These are phyloP conservation scores for Apiospora phragmitis DNA, from an alignment of 2,329 filamentous ascomycete species.

Conservation along the genomic window DNA sequence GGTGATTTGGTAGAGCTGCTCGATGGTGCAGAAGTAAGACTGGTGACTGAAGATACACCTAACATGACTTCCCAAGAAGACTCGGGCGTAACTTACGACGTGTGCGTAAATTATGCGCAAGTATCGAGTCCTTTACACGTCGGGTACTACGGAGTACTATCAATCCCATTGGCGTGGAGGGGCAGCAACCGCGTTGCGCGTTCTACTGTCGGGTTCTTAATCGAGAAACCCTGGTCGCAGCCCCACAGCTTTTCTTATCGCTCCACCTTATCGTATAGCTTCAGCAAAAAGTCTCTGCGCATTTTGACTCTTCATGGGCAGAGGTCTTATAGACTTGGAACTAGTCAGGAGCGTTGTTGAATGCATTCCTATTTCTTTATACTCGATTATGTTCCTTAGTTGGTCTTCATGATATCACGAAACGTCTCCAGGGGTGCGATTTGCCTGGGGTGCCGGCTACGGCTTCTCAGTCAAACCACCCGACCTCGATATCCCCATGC, in stretches of 20 bases:
- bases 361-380: not conserved
- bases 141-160: too few relatives aligned
- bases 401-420: slow-evolving; percentile 35
- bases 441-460: slow-evolving; percentile 41
- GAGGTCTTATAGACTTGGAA: not conserved
- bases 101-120: not conserved
- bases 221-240: not conserved
- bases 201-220: not conserved
- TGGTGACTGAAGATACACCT: not conserved
- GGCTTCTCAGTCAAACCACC: slow-evolving; percentile 28
- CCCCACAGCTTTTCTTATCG: not conserved
- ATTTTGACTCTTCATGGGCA: not conserved
- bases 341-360: not conserved
- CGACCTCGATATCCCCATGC: slow-evolving; percentile 17
- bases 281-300: not conserved
- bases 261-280: not conserved
- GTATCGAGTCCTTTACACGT: not conserved
- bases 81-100: not conserved
- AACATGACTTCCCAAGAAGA: not conserved
- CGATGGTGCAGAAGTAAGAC: not conserved
- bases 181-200: not conserved
- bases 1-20: not conserved
- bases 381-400: not conserved
- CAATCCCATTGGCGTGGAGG: not conserved
- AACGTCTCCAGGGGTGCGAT: slow-evolving; percentile 34